phyloP scores from a whole-genome alignment of 768 basidiomycete genomes.

The Mycena venus region DNA sequence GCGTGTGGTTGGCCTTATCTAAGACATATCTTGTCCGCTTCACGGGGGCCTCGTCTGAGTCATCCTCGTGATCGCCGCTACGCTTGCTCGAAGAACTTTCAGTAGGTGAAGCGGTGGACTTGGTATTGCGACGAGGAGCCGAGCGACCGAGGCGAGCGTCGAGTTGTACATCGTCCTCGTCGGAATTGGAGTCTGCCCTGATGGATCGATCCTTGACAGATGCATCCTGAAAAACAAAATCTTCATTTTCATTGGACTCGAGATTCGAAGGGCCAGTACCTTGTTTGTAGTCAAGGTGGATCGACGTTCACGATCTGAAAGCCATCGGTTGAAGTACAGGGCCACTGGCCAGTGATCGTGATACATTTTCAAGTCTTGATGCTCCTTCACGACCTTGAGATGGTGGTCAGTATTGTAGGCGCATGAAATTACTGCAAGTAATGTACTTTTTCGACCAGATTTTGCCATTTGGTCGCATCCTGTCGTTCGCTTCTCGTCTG shows the following conservation, averaged over 20 bases:
- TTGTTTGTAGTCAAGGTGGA: background rate
- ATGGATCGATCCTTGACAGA: background rate
- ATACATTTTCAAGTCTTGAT: background rate
- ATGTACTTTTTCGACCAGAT: background rate
- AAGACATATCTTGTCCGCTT: background rate
- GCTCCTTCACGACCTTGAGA: background rate
- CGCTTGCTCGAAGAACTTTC: background rate
- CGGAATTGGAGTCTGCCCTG: background rate
- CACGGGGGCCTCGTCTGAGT: background rate
- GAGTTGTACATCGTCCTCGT: background rate
- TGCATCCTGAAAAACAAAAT: background rate
- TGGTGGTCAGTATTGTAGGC: background rate
- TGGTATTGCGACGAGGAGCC: background rate
- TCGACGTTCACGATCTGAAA: background rate
- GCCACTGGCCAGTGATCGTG: conserved; percentile 3
- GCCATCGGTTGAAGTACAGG: background rate
- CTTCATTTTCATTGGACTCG: background rate
- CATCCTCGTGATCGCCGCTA: background rate
- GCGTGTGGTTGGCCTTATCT: background rate
- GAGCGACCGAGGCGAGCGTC: background rate
- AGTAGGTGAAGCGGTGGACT: background rate
- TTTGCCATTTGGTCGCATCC: background rate
- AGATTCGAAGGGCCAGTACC: background rate
- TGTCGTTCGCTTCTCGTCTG: background rate
- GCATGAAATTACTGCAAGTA: too few species aligned